phyloP scores from a whole-genome alignment of 768 basidiomycete species.

The Phaeotremella fagi region DNA sequence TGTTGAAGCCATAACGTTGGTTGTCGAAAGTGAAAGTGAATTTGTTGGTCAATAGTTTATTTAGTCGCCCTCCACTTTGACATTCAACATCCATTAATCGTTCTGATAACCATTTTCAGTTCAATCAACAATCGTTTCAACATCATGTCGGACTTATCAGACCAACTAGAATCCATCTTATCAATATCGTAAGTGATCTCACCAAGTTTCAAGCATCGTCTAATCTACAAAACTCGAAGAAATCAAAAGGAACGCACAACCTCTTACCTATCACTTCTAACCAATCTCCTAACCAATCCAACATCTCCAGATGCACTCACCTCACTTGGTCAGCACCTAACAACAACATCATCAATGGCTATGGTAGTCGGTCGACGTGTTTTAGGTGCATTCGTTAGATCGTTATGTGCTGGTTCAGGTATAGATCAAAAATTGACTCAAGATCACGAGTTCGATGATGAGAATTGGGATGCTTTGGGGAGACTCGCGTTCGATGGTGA shows the following conservation, averaged over 20 bases:
- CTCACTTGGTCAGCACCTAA: constrained; percentile 63
- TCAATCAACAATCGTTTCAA: neutral
- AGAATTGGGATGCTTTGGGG: constrained; percentile 26
- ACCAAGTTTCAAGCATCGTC: neutral
- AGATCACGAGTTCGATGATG: constrained; percentile 35
- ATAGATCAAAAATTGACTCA: constrained; percentile 54
- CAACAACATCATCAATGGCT: constrained; percentile 69
- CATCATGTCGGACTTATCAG: constrained; percentile 17
- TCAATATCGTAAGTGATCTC: constrained; percentile 15
- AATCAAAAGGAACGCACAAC: constrained; percentile 52
- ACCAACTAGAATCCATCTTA: constrained; percentile 18
- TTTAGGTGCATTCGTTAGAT: constrained; percentile 68
- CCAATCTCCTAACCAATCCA: constrained; percentile 8
- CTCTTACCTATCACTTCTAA: constrained; percentile 64
- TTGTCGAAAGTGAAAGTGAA: too few relatives aligned
- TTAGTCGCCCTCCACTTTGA: neutral
- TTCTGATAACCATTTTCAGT: neutral
- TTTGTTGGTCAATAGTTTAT: too few relatives aligned
- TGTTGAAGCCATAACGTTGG: too few relatives aligned
- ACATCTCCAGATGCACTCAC: constrained; percentile 51
- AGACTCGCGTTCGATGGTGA: constrained; percentile 26
- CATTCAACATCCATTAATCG: neutral
- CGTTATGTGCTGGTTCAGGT: constrained; percentile 34
- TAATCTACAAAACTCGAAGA: constrained; percentile 2
- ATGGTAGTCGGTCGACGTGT: constrained; percentile 86